These are phyloP conservation scores for Oenanthe sinensis DNA, from an alignment of 129 eudicot genomes.

Conservation along the genomic window DNA sequence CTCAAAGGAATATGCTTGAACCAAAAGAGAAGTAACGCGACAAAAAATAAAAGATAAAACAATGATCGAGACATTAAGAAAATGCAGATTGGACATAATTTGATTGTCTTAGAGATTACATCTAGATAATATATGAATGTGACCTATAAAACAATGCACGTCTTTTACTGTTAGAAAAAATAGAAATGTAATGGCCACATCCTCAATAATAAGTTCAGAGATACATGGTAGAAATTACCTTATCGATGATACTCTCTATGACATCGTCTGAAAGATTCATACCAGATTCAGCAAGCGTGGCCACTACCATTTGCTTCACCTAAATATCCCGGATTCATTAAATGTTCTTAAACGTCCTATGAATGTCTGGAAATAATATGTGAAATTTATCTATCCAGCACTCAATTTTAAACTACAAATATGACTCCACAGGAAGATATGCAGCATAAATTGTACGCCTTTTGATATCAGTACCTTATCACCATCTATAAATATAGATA, in stretches of 20 bases:
- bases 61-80: neutral
- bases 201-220: neutral
- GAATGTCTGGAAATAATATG: neutral
- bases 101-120: neutral
- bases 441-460: neutral
- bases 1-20: neutral
- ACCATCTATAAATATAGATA: neutral
- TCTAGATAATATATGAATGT: neutral
- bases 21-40: neutral
- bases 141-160: neutral
- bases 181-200: neutral
- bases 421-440: neutral
- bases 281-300: conserved; percentile 89
- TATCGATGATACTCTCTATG: conserved; percentile 54
- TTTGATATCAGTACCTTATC: neutral
- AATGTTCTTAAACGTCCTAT: neutral
- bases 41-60: neutral
- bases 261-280: conserved; percentile 89
- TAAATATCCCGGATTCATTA: conserved; percentile 15
- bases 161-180: neutral
- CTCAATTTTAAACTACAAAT: neutral
- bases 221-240: conserved; percentile 16
- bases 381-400: neutral
- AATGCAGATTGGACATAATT: neutral
- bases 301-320: conserved; percentile 99